phyloP scores from a whole-genome alignment of 2,329 filamentous ascomycete genomes.

The Mycosphaerelloides madeirae region DNA sequence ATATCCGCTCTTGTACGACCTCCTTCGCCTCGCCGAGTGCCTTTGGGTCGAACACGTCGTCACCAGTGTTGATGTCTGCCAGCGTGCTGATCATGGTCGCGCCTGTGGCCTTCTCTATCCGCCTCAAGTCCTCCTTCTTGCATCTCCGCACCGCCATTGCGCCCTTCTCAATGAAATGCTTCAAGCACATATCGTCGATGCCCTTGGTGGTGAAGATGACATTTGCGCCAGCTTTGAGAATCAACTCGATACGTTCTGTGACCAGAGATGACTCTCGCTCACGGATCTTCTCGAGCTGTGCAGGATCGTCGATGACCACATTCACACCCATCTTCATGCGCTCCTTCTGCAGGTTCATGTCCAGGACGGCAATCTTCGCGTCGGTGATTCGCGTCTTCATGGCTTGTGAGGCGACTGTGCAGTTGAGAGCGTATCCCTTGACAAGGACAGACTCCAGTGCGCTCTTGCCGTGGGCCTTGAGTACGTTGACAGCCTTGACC shows the following conservation, averaged over 20 bases:
- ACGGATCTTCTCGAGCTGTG: slow-evolving; percentile 95
- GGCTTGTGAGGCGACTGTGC: slow-evolving; percentile 94
- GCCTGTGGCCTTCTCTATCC: slow-evolving; percentile 93
- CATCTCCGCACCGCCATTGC: slow-evolving; percentile 94
- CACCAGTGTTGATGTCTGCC: slow-evolving; percentile 84
- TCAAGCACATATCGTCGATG: slow-evolving; percentile 92
- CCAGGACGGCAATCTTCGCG: slow-evolving; percentile 92
- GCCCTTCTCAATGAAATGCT: slow-evolving; percentile 89
- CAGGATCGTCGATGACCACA: slow-evolving; percentile 94
- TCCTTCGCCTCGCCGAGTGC: slow-evolving; percentile 89
- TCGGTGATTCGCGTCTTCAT: slow-evolving; percentile 91
- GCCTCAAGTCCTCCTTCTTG: slow-evolving; percentile 96
- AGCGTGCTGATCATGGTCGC: slow-evolving; percentile 89
- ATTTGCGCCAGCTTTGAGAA: slow-evolving; percentile 93
- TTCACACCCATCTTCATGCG: slow-evolving; percentile 98
- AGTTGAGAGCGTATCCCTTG: slow-evolving; percentile 96
- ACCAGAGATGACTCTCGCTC: slow-evolving; percentile 90
- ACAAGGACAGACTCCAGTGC: slow-evolving; percentile 81
- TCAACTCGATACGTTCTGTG: slow-evolving; percentile 91
- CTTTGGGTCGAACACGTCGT: slow-evolving; percentile 91
- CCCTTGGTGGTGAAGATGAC: slow-evolving; percentile 96
- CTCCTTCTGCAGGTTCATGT: slow-evolving; percentile 99
- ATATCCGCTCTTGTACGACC: slow-evolving; percentile 96
- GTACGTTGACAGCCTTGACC: slow-evolving; percentile 97
- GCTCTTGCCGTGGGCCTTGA: slow-evolving; percentile 97